Evolutionary conservation across 164 flowering plant genomes (phyloP), one percentile per base, ranked within the genome.

Genomic region (Magnolia sinica): DNA sequence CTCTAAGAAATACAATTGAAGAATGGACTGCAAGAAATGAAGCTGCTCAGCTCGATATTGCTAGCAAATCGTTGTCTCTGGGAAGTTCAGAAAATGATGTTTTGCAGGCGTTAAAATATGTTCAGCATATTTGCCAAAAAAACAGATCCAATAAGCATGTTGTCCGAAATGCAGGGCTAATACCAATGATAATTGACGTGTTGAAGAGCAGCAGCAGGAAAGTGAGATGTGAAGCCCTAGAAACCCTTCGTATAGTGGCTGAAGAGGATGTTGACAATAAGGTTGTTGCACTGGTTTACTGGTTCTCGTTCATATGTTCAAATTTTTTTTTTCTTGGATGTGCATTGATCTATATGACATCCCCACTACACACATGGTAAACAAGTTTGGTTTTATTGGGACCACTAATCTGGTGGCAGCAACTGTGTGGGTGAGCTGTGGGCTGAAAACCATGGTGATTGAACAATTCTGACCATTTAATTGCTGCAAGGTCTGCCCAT

Each of bases 11-110:
- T 79, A 90, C 99, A 23, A 94, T 96, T 80, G 97, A 92, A 81
- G 97, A 96, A 84, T 96, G 99, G 99, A 88, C 77, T 76, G 87
- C 91, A 18, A 91, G 99, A 79, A 96, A 94, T 84, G 99, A 96
- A 79, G 87, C 92, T 83, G 91, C 85, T 74, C 88, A 91, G 84
- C 89, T 94, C 77, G 98, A 96, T 77, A 87, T 87, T 83, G 97
- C 97, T 73, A 87, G 85, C 18, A 84, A 80, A 72, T 89, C 92
- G 19, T 77, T 96, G 50, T 76, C 88, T 71, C 9, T 73, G 14
- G 82, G 82, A 45, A 86, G 87, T 79, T 71, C 91, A 31, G 98
- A 96, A 75, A 64, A 63, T 70, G 97, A 89, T 29, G 79, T 82
- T 75, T n/a, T 94, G 81, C 87, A 75, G 78, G 90, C 92, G 31